A percentile compares a stretch with the other conserved stretches of the same genome.
These are phyloP conservation scores for Lecanosticta acicola DNA, from an alignment of 2,329 filamentous ascomycete genomes.

Conservation along the genomic window DNA sequence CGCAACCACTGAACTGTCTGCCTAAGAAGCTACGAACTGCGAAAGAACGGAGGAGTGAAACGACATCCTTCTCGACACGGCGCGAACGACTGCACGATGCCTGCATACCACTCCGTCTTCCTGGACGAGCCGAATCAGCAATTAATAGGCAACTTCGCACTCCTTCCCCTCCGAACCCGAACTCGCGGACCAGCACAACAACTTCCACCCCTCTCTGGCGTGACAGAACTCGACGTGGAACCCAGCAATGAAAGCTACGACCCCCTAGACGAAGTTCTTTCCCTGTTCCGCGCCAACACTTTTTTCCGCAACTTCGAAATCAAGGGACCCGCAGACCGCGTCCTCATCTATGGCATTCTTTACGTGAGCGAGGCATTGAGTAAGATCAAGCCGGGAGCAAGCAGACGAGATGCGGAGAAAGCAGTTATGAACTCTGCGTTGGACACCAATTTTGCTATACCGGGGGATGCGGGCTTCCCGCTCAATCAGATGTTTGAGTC, in stretches of 20 bases:
- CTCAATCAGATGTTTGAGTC: slow-evolving; percentile 96
- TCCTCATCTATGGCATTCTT: slow-evolving; percentile 94
- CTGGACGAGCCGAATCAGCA: slow-evolving; percentile 68
- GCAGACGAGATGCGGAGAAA: slow-evolving; percentile 61
- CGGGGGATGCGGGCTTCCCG: slow-evolving; percentile 87
- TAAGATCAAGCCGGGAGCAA: slow-evolving; percentile 75
- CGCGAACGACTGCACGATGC: slow-evolving; percentile 22
- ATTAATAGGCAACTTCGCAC: slow-evolving; percentile 79
- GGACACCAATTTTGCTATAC: slow-evolving; percentile 87
- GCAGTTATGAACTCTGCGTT: slow-evolving; percentile 86
- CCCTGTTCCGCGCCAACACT: slow-evolving; percentile 93
- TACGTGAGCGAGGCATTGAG: slow-evolving; percentile 85
- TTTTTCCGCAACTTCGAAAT: slow-evolving; percentile 99
- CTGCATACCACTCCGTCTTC: slow-evolving; percentile 96
- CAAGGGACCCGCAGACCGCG: slow-evolving; percentile 86
- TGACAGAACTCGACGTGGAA: slow-evolving; percentile 58
- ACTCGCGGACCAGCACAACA: slow-evolving; percentile 92
- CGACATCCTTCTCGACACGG: too few species aligned
- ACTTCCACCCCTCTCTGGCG: slow-evolving; percentile 54
- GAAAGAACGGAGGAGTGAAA: too few species aligned
- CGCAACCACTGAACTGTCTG: not conserved
- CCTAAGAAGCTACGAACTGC: not conserved
- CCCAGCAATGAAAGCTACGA: slow-evolving; percentile 91
- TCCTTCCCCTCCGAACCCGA: slow-evolving; percentile 89
- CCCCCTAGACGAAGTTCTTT: slow-evolving; percentile 86